Base-by-base conservation (phyloP, 371 early-diverging fungal genomes). In the Cokeromyces recurvatus region DNA sequence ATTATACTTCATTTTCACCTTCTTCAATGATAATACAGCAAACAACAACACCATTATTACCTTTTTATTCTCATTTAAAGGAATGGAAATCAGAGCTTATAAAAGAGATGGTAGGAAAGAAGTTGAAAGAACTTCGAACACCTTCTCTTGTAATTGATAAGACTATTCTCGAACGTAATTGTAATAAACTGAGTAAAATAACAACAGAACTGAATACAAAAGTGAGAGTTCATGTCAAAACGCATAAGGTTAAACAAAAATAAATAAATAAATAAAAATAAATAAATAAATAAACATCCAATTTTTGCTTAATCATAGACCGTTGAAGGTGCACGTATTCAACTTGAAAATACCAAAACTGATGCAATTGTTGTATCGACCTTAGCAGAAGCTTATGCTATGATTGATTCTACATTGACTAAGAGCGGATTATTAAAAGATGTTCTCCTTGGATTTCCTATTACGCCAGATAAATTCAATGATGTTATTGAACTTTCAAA, bases 281-380 rank as follows among this genome's bases (percentile, higher is more conserved):
- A n/a, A n/a, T n/a, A n/a, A n/a, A n/a, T n/a, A n/a, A n/a, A n/a
- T n/a, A n/a, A n/a, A n/a, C n/a, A n/a, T n/a, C n/a, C n/a, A n/a
- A n/a, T n/a, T n/a, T n/a, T n/a, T n/a, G n/a, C n/a, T n/a, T n/a
- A n/a, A n/a, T n/a, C 24, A 17, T 8, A 72, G 70, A 61, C 74
- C 1, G 39, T 67, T 20, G 74, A 74, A 43, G 65, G 53, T 11
- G 47, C 74, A 11, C 65, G 54, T 17, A 53, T 69, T n/a, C 65
- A 73, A 27, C 48, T 73, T 4, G 50, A 51, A 17, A 46, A 27
- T n/a, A 60, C 67, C 1, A 44, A 59, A 9, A 61, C 64, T 2
- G 46, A 66, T 27, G 63, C 70, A n/a, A 67, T 74, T 39, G 68
- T 74, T 9, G 70, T 69, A 4, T 69, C 70, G 2, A 74, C 74